These are phyloP conservation scores for Starmerella apis DNA, from an alignment of 805 yeast genomes.

Conservation along the genomic window DNA sequence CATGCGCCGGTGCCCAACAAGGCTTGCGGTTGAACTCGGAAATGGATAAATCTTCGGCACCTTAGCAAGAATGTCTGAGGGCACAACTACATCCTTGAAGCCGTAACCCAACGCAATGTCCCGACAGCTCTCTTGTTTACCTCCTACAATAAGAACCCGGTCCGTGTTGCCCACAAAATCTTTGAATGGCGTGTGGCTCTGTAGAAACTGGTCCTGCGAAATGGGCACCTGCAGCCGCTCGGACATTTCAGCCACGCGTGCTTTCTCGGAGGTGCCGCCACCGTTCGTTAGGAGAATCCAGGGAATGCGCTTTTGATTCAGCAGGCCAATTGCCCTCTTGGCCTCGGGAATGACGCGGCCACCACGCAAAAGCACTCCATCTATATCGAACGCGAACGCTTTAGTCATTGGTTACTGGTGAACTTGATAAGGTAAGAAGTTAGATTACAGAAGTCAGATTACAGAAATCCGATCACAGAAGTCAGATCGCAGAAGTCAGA, in stretches of 20 bases:
- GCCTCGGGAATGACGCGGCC: constrained; percentile 79
- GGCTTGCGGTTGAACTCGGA: constrained; percentile 67
- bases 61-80: constrained; percentile 75
- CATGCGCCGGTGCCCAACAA: constrained; percentile 40
- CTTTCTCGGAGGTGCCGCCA: constrained; percentile 75
- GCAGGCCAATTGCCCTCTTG: constrained; percentile 54
- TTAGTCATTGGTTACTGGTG: constrained; percentile 11
- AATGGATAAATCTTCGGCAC: constrained; percentile 79
- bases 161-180: constrained; percentile 58
- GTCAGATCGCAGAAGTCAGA: too few species aligned
- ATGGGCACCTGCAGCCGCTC: constrained; percentile 50
- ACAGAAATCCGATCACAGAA: too few species aligned
- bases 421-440: neutral
- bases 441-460: too few species aligned
- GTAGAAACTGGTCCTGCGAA: constrained; percentile 70
- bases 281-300: constrained; percentile 84
- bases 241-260: constrained; percentile 61
- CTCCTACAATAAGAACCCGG: constrained; percentile 79
- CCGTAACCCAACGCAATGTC: constrained; percentile 77
- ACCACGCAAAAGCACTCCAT: constrained; percentile 80
- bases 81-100: constrained; percentile 69
- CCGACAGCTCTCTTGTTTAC: constrained; percentile 74
- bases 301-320: constrained; percentile 71
- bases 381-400: constrained; percentile 88
- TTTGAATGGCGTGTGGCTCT: constrained; percentile 90